These are phyloP conservation scores for Picea abies DNA, from an alignment of 83 land plant species.

Conservation along the genomic window DNA sequence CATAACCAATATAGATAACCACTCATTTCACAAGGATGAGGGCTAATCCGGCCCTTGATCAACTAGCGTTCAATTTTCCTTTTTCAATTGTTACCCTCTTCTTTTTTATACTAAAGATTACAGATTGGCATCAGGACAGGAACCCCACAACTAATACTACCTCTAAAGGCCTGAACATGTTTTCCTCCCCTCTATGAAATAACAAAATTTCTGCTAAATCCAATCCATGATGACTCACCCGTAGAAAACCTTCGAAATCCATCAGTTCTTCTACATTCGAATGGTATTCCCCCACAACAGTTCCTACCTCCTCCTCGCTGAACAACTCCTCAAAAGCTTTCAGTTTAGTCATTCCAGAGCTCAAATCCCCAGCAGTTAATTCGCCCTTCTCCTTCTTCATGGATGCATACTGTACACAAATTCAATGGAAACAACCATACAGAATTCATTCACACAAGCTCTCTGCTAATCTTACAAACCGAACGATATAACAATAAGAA, in stretches of 20 bases:
- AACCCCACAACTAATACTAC: not conserved
- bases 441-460: not conserved
- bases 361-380: constrained; percentile 60
- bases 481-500: too few species aligned
- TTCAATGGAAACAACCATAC: too few species aligned
- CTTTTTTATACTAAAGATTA: too few species aligned
- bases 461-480: too few species aligned
- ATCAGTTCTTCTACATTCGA: constrained; percentile 48
- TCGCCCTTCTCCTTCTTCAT: constrained; percentile 60
- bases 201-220: not conserved
- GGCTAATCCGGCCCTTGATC: not conserved
- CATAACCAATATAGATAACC: not conserved
- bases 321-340: constrained; percentile 48
- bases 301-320: constrained; percentile 60
- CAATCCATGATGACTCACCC: constrained; percentile 33
- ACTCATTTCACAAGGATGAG: not conserved
- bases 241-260: constrained; percentile 82
- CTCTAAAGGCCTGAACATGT: not conserved
- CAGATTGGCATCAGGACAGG: not conserved
- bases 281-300: constrained; percentile 44
- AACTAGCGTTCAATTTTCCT: too few species aligned
- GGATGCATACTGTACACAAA: constrained; percentile 32
- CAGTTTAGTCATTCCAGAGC: constrained; percentile 52
- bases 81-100: too few species aligned
- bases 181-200: not conserved